Base-by-base conservation (phyloP, 2,329 filamentous ascomycete species). In the Macroventuria anomochaeta region DNA sequence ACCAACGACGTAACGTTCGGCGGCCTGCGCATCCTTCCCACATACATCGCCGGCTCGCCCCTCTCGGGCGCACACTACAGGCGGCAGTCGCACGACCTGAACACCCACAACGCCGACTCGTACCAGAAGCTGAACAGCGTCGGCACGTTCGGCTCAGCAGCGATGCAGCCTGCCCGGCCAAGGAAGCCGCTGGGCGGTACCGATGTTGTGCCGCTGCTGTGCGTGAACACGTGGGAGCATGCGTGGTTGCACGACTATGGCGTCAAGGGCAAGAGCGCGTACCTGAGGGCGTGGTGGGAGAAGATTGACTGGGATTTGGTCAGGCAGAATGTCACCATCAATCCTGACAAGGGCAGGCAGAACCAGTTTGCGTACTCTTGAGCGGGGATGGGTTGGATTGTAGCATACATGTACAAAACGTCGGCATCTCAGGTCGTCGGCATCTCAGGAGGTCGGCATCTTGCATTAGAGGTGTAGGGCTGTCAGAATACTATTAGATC, bases 151-250 rank as follows among this genome's bases (percentile, higher is more conserved):
- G 78, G 79, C 12, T 3, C 31, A 1, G 69, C 67, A 5, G 54
- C 69, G 28, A 53, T 60, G 55, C 63, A 68, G 40, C 57, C 62
- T 54, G 63, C 61, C 26, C 43, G 38, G 37, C 62, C 69, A 12
- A 75, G 73, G 49, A 74, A 82, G 54, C 82, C 86, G 5, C 86
- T 88, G 1, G 89, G 88, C 32, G 88, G 87, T 53, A 82, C 85
- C 59, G 83, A 88, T 41, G 75, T 93, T 28, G 81, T 86, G 51
- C 93, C 93, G 11, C 81, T 97, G 56, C 79, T 99, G 65, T 97
- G 93, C 73, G 83, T 97, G 55, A 97, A 92, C 78, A 96, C 92
- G 5, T 99, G 95, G 95, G 88, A 97, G 80, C 95, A 97, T 77
- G 88, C 89, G 7, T 99, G 90, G 85, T 78, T 97, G 73, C 83